These are phyloP conservation scores for Daedaleopsis nitida DNA, from an alignment of 768 basidiomycete genomes.

Conservation along the genomic window DNA sequence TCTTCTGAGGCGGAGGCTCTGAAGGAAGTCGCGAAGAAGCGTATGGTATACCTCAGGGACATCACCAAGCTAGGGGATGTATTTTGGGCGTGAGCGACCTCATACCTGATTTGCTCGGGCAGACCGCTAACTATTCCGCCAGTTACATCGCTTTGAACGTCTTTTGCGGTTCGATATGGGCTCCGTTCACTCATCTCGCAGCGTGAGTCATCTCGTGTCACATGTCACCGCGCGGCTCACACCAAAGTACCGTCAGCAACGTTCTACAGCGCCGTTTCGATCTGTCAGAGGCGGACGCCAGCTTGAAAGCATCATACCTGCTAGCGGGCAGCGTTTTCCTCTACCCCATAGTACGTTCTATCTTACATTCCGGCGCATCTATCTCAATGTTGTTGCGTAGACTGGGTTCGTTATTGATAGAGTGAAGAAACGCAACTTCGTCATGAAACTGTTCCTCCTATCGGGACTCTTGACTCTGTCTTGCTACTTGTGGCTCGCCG, in stretches of 20 bases:
- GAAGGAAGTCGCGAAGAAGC: slow-evolving; percentile 66
- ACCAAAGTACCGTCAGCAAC: slow-evolving; percentile 46
- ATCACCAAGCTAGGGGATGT: slow-evolving; percentile 71
- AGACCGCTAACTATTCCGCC: slow-evolving; percentile 5
- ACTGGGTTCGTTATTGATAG: slow-evolving; percentile 68
- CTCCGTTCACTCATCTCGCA: slow-evolving; percentile 75
- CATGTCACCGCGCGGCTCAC: not conserved
- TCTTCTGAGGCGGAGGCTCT: slow-evolving; percentile 63
- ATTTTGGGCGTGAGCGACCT: slow-evolving; percentile 67
- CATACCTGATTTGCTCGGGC: not conserved
- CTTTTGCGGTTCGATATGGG: slow-evolving; percentile 76
- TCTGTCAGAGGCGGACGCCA: slow-evolving; percentile 60
- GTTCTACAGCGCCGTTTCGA: slow-evolving; percentile 70
- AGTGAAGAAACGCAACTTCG: slow-evolving; percentile 55
- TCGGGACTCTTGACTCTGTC: slow-evolving; percentile 61
- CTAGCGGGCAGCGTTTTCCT: slow-evolving; percentile 68
- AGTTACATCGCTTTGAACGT: slow-evolving; percentile 79
- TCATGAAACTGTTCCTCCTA: slow-evolving; percentile 56
- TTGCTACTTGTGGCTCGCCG: slow-evolving; percentile 67
- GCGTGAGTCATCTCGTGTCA: slow-evolving; percentile 46
- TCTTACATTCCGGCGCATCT: not conserved
- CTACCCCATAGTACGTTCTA: slow-evolving; percentile 62
- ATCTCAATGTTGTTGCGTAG: slow-evolving; percentile 33
- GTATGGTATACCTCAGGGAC: slow-evolving; percentile 58
- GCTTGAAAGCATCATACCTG: slow-evolving; percentile 68